Evolutionary conservation across 202 grass and related monocot genomes (phyloP), one percentile per base, ranked within the genome.

Genomic region (Hordeum pubiflorum): DNA sequence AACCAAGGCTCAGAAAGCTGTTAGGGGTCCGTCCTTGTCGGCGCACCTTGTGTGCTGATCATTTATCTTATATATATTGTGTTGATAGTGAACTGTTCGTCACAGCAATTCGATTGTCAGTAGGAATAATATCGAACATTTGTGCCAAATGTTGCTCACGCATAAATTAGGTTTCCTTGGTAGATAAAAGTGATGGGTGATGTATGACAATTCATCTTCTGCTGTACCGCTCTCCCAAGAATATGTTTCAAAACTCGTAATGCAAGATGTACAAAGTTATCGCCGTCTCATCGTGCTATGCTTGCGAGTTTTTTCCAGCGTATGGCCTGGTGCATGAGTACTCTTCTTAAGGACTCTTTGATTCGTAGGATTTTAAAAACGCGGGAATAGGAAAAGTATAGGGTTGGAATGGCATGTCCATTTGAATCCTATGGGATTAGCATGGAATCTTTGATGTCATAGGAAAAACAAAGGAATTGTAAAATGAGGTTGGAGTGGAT

Each of bases 1-100:
- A 17, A 48, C 44, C 44, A 87, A 48, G 72, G 83, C 80, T 79
- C 82, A 86, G 46, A 82, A 84, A 76, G 75, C 29, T 43, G 43
- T 85, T 57, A 41, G 74, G 22, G 32, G 17, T 48, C 43, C 43
- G 27, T 13, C 73, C 50, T 72, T 29, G n/a, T 54, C 13, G 5
- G 13, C 48, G 23, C 3, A 15, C 18, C 38, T 78, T 72, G 21
- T 75, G 69, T 63, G 33, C 56, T 56, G 41, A 71, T 63, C 71
- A 22, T 7, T 39, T 72, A 58, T 37, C 20, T n/a, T 75, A 24
- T 36, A 75, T 75, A 58, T 36, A 75, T 58, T 23, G 11, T 74
- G 48, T 21, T 1, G 41, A 38, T 40, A 18, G 7, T 76, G 34
- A 27, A 27, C 74, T 40, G 34, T 60, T 41, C 22, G 39, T 60